A percentile compares a stretch with the other conserved stretches of the same genome.
Conservation (phyloP, 805 yeast genomes). For the Suhomyces prunicola region DNA sequence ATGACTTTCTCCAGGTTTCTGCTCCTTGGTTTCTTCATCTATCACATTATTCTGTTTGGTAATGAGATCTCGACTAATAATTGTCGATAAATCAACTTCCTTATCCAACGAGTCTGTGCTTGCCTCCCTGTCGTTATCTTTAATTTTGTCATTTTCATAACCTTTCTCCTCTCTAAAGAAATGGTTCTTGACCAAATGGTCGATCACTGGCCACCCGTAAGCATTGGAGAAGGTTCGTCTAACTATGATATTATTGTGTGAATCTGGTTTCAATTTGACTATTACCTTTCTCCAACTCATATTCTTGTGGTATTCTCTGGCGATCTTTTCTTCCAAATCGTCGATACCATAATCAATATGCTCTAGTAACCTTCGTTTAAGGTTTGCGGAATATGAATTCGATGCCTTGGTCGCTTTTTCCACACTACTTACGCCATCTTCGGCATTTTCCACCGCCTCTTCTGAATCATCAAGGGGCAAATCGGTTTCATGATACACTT, state of each 20-base stretch:
- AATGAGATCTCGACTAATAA: slow-evolving; percentile 36
- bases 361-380: slow-evolving; percentile 19
- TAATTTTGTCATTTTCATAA: slow-evolving; percentile 4
- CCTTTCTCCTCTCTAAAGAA: slow-evolving; percentile 32
- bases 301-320: slow-evolving; percentile 80
- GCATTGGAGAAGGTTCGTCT: slow-evolving; percentile 88
- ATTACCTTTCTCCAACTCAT: slow-evolving; percentile 91
- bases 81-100: slow-evolving; percentile 22
- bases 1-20: slow-evolving; percentile 26
- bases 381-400: slow-evolving; percentile 8
- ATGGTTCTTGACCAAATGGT: slow-evolving; percentile 71
- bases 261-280: slow-evolving; percentile 84
- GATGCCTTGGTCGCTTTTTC: neutral
- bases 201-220: slow-evolving; percentile 92
- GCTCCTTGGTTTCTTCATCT: slow-evolving; percentile 21
- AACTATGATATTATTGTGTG: slow-evolving; percentile 90
- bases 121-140: neutral
- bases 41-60: slow-evolving; percentile 33
- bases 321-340: slow-evolving; percentile 71
- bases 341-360: slow-evolving; percentile 37
- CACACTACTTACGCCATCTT: neutral
- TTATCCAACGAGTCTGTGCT: slow-evolving; percentile 25
- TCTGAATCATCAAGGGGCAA: slow-evolving; percentile 42
- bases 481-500: slow-evolving; percentile 62
- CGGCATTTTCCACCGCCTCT: neutral